Conservation (phyloP, 2,329 filamentous ascomycete species). For the Ascomycota sp. region DNA sequence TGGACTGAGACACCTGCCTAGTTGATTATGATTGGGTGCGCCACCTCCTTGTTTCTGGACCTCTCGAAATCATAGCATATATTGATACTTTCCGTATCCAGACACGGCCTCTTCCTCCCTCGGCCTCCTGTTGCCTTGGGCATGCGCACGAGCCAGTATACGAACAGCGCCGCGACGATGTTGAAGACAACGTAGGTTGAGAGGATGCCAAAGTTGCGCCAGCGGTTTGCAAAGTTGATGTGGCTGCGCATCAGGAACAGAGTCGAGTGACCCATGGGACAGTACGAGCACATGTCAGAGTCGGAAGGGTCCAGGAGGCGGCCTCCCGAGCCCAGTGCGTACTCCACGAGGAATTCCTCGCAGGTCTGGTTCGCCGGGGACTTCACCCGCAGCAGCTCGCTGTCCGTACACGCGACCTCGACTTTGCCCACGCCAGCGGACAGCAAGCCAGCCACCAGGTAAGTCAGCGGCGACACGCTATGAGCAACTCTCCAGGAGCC, state of each 20-base stretch:
- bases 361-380: conserved; percentile 40
- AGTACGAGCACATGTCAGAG: conserved; percentile 33
- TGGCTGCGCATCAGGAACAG: conserved; percentile 24
- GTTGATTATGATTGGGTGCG: too few species aligned
- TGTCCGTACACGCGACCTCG: conserved; percentile 41
- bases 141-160: conserved; percentile 35
- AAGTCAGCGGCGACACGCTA: conserved; percentile 63
- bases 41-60: neutral
- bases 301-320: conserved; percentile 27
- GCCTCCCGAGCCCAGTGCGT: conserved; percentile 28
- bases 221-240: conserved; percentile 35
- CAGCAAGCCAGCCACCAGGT: conserved; percentile 55
- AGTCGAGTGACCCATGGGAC: conserved; percentile 30
- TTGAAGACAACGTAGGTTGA: conserved; percentile 41
- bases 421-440: conserved; percentile 49
- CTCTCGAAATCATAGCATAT: too few species aligned
- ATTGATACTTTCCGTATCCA: too few species aligned
- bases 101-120: conserved; percentile 11
- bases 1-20: too few species aligned
- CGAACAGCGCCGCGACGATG: conserved; percentile 27
- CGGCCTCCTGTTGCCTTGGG: conserved; percentile 22
- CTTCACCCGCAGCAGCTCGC: conserved; percentile 49
- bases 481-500: conserved; percentile 71
- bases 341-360: conserved; percentile 31
- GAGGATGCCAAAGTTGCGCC: conserved; percentile 48